phyloP scores from a whole-genome alignment of 1,139 yeast genomes.

The Meyerozyma carpophila region DNA sequence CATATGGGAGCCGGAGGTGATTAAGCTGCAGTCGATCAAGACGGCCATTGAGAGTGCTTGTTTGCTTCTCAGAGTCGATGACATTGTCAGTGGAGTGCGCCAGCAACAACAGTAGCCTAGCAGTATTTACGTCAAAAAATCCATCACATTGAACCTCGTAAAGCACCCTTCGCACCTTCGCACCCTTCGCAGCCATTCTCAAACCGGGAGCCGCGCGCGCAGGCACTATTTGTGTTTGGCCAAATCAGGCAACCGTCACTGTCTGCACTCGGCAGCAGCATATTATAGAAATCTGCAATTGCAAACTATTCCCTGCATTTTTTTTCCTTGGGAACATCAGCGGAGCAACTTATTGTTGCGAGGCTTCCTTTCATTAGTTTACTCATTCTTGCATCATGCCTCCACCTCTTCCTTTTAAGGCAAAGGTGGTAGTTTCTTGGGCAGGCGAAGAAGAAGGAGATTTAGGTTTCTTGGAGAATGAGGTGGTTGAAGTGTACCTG shows the following conservation, averaged over 20 bases:
- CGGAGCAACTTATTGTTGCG: neutral
- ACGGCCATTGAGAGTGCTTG: conserved; percentile 98
- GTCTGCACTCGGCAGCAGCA: neutral
- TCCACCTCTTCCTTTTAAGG: conserved; percentile 60
- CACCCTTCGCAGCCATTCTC: neutral
- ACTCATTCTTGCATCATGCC: neutral
- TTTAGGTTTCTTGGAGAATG: conserved; percentile 90
- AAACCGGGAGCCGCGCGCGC: neutral
- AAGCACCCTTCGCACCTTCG: neutral
- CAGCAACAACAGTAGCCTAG: conserved; percentile 12
- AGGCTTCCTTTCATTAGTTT: neutral
- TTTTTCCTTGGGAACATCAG: neutral
- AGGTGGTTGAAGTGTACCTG: conserved; percentile 74
- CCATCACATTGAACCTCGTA: neutral
- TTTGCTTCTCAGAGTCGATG: conserved; percentile 90
- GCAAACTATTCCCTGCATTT: neutral
- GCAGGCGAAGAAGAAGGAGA: conserved; percentile 85
- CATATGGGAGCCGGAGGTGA: conserved; percentile 98
- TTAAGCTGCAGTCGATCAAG: conserved; percentile 92
- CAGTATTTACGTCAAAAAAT: neutral
- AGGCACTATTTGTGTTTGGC: neutral
- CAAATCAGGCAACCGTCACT: neutral
- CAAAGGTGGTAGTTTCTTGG: conserved; percentile 81
- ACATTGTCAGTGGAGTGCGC: conserved; percentile 94
- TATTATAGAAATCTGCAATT: neutral